Conservation (phyloP, 768 basidiomycete species). For the Kwoniella dejecticola region DNA sequence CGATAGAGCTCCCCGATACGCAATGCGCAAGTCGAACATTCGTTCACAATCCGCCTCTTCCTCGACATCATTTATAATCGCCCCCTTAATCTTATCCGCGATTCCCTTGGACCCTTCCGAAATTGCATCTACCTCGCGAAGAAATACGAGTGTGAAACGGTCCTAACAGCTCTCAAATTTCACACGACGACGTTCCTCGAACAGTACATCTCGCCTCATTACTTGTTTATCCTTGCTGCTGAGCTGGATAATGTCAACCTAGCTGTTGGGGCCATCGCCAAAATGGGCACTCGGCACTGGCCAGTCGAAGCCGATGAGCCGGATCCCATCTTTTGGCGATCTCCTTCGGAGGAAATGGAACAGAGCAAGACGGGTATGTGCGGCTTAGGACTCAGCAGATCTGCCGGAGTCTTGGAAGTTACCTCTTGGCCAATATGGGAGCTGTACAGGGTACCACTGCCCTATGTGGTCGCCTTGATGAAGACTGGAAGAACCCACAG, state of each 20-base stretch:
- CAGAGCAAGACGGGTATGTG: background rate
- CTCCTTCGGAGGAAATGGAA: background rate
- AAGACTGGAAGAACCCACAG: background rate
- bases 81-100: background rate
- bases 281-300: background rate
- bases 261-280: slow-evolving; percentile 1
- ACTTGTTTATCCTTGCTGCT: slow-evolving; percentile 13
- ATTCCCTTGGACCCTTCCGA: background rate
- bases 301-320: background rate
- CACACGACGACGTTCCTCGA: background rate
- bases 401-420: slow-evolving; percentile 6
- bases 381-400: background rate
- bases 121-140: background rate
- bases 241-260: slow-evolving; percentile 6
- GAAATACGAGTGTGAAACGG: slow-evolving; percentile 8
- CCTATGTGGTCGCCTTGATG: slow-evolving; percentile 6
- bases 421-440: slow-evolving; percentile 4
- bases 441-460: background rate
- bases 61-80: background rate
- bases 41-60: background rate
- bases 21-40: background rate
- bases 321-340: background rate
- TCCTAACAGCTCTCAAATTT: background rate
- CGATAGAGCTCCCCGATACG: background rate
- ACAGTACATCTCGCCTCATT: background rate